Evolutionary conservation across 768 basidiomycete genomes (phyloP), one percentile per base, ranked within the genome.

Genomic region (Serendipita vermifera): DNA sequence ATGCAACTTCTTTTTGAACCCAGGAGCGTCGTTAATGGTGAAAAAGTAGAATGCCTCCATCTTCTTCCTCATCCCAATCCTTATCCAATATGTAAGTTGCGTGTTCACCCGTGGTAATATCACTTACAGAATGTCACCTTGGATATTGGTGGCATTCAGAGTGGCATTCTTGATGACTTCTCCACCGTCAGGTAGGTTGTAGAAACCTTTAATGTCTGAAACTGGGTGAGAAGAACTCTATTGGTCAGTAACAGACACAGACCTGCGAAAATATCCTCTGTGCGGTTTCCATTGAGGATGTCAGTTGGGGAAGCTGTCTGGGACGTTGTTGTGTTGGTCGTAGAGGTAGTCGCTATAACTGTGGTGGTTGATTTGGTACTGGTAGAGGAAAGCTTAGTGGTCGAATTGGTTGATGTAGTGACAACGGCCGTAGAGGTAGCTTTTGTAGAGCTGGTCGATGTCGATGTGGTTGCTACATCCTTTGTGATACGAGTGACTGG

Each of bases 11-110:
- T 36, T 53, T 56, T 63, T 64, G 62, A 65, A 65, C 2, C 29
- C 11, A 0, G 33, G 7, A 13, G 61, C 55, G 38, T 62, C 58
- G 55, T 59, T 61, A 58, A 65, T 65, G 22, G 59, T 55, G 62
- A 65, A 65, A 51, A 65, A 65, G 27, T 57, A 48, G 56, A 63
- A 61, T 6, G 46, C 33, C 36, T 65, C 62, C 7, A 32, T 22
- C 58, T 57, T 48, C 46, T 65, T 64, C 59, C 59, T 63, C 63
- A 65, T 64, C 15, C 64, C 64, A 29, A 63, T 35, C 2, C 64
- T 65, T 3, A 33, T 14, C 11, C 5, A 14, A 33, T 26, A 24
- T 40, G 53, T 20, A 17, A 51, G n/a, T 22, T 1, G 9, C 20
- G n/a, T 26, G 15, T 53, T 29, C 14, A 9, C 31, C 11, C 31